These are phyloP conservation scores for Pseudocercospora pini-densiflorae DNA, from an alignment of 2,329 filamentous ascomycete species.

Conservation along the genomic window DNA sequence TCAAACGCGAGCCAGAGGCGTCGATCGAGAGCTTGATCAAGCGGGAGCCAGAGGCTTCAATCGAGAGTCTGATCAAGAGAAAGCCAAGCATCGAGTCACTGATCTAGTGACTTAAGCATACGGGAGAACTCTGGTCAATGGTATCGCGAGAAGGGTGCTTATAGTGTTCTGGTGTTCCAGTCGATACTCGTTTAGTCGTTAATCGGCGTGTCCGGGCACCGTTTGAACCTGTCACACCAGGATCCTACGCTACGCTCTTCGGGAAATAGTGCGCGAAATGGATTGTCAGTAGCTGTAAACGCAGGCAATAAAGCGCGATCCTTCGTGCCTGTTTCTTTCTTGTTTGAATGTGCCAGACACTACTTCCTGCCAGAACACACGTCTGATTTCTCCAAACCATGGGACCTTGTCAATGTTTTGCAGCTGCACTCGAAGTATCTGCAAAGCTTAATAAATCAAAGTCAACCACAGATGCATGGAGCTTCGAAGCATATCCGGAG, in stretches of 20 bases:
- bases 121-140: not conserved
- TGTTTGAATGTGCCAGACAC: not conserved
- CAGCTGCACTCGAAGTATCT: not conserved
- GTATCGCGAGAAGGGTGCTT: too few relatives aligned
- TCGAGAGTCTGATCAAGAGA: constrained; percentile 2
- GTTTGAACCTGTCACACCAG: too few relatives aligned
- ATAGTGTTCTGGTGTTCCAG: too few relatives aligned
- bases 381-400: not conserved
- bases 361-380: not conserved
- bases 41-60: not conserved
- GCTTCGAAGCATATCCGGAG: not conserved
- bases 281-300: too few relatives aligned
- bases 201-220: too few relatives aligned
- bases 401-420: not conserved
- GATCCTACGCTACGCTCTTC: too few relatives aligned
- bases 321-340: not conserved
- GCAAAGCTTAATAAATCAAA: not conserved
- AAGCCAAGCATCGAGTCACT: not conserved
- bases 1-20: not conserved
- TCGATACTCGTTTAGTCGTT: too few relatives aligned
- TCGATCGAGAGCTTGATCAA: not conserved
- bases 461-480: not conserved
- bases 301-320: too few relatives aligned
- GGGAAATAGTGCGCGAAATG: too few relatives aligned
- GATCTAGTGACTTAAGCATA: not conserved